A percentile compares a stretch with the other conserved stretches of the same genome.
phyloP scores from a whole-genome alignment of 495 filamentous ascomycete species.

The Chaetomium cochliodes region DNA sequence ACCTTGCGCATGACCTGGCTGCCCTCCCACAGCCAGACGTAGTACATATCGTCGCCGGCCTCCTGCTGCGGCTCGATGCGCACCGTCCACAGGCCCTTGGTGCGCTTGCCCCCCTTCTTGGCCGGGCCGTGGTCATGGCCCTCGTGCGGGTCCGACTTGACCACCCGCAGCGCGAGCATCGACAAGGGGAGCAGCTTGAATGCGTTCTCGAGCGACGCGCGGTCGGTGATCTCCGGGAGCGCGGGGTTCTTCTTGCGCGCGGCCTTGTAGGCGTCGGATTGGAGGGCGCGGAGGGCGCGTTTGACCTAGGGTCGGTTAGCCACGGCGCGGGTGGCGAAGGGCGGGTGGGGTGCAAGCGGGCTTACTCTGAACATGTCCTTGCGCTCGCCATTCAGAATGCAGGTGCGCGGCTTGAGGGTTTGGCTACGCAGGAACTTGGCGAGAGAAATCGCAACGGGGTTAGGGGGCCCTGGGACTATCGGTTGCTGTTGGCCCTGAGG shows the following conservation, averaged over 20 bases:
- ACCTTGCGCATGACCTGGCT: slow-evolving; percentile 89
- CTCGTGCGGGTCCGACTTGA: slow-evolving; percentile 72
- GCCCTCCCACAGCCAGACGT: slow-evolving; percentile 95
- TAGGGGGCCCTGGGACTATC: slow-evolving; percentile 70
- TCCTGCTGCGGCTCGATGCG: slow-evolving; percentile 97
- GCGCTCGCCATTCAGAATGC: slow-evolving; percentile 91
- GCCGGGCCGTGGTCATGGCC: slow-evolving; percentile 62
- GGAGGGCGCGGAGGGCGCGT: slow-evolving; percentile 88
- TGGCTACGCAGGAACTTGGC: slow-evolving; percentile 85
- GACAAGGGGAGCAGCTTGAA: slow-evolving; percentile 96
- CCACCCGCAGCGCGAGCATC: slow-evolving; percentile 88
- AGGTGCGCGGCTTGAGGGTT: slow-evolving; percentile 84
- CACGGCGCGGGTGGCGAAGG: not conserved
- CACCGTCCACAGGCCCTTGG: slow-evolving; percentile 96
- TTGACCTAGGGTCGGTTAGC: slow-evolving; percentile 64
- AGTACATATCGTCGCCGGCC: slow-evolving; percentile 84
- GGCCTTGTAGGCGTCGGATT: slow-evolving; percentile 83
- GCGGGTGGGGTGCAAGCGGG: not conserved
- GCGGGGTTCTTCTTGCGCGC: slow-evolving; percentile 84
- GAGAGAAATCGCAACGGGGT: slow-evolving; percentile 83
- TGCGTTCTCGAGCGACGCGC: slow-evolving; percentile 79
- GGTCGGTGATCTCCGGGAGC: slow-evolving; percentile 83
- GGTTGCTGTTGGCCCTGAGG: slow-evolving; percentile 50
- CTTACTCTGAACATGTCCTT: slow-evolving; percentile 97
- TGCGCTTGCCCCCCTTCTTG: slow-evolving; percentile 73